Percentiles rank a stretch among this genome's conserved stretches.
These are phyloP conservation scores for Puccinia coronata DNA, from an alignment of 1,284 basidiomycete species.

Conservation along the genomic window DNA sequence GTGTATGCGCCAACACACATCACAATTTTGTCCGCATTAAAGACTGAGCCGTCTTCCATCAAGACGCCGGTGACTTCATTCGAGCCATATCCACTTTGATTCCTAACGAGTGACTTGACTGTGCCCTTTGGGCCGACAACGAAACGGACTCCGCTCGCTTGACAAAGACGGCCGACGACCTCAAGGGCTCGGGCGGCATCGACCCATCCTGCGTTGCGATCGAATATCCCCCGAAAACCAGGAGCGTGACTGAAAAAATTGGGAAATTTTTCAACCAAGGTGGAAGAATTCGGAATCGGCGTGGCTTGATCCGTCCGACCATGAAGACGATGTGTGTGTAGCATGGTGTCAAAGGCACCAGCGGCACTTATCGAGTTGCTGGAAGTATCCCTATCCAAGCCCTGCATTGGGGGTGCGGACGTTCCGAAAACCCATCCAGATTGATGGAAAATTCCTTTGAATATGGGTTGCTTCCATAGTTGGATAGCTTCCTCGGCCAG, in stretches of 20 bases:
- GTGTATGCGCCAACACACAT: conserved; percentile 40
- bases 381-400: neutral
- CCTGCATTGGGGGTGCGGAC: neutral
- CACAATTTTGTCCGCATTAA: conserved; percentile 36
- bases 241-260: conserved; percentile 33
- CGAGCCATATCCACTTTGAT: neutral
- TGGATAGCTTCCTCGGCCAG: conserved; percentile 43
- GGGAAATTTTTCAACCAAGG: conserved; percentile 4
- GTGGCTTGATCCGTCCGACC: conserved; percentile 7
- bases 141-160: conserved; percentile 23
- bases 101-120: conserved; percentile 26
- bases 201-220: conserved; percentile 45
- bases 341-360: conserved; percentile 29
- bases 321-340: conserved; percentile 21
- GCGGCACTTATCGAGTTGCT: conserved; percentile 40
- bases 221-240: conserved; percentile 40
- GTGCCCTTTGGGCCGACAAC: conserved; percentile 32
- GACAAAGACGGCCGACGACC: conserved; percentile 19
- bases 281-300: conserved; percentile 10
- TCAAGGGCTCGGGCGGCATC: conserved; percentile 40
- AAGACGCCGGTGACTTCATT: conserved; percentile 36
- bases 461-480: conserved; percentile 36
- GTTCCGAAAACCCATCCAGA: conserved; percentile 37
- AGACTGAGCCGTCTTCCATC: conserved; percentile 37
- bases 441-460: conserved; percentile 39